These are phyloP conservation scores for Entomortierella beljakovae DNA, from an alignment of 192 early-diverging fungal species.

Conservation along the genomic window DNA sequence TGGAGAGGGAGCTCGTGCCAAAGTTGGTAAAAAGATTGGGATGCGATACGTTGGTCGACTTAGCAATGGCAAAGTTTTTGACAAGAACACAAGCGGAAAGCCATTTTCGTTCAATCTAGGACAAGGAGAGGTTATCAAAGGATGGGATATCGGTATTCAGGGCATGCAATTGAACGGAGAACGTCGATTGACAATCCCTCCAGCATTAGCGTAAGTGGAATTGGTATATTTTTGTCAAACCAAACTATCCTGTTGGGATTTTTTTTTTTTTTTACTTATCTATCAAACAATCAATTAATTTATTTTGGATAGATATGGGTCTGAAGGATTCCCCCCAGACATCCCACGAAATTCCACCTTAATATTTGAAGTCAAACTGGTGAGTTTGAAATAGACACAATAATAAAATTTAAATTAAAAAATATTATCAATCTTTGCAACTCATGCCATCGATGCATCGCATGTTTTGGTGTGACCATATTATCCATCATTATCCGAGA, in stretches of 20 bases:
- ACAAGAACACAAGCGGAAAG: constrained; percentile 86
- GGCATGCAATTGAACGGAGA: constrained; percentile 92
- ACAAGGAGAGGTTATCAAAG: constrained; percentile 86
- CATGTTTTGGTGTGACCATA: no score
- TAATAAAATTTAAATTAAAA: no score
- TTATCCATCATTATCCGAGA: no score
- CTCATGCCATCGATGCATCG: background rate
- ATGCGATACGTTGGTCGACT: constrained; percentile 52
- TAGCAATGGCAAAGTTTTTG: constrained; percentile 74
- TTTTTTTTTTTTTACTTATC: no score
- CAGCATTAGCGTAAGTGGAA: constrained; percentile 68
- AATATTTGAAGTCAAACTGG: constrained; percentile 79
- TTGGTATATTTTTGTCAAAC: background rate
- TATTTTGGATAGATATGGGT: constrained; percentile 26
- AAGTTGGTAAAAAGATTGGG: constrained; percentile 59
- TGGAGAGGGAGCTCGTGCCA: constrained; percentile 58
- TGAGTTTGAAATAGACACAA: constrained; percentile 38
- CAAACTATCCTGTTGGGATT: no score
- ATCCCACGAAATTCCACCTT: constrained; percentile 87
- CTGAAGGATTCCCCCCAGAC: constrained; percentile 79
- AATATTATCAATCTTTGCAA: background rate
- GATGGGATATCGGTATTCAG: constrained; percentile 87
- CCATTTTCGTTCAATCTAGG: constrained; percentile 89
- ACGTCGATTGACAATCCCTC: constrained; percentile 88
- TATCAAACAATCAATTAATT: no score